phyloP scores from a whole-genome alignment of 164 flowering plant species.

The Echeveria elegans region DNA sequence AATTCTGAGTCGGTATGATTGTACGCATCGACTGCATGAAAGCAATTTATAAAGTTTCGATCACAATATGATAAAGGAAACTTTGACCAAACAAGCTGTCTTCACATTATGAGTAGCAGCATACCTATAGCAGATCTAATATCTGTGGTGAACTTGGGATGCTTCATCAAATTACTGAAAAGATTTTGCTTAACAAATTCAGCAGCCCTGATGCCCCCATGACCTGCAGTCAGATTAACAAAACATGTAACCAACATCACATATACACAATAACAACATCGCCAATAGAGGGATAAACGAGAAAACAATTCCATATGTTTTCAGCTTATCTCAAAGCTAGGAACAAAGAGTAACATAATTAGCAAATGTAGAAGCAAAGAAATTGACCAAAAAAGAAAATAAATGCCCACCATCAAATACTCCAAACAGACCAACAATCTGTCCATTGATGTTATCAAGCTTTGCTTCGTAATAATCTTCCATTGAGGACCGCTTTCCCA shows the following conservation, averaged over 20 bases:
- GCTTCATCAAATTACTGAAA: conserved; percentile 84
- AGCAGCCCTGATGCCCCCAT: conserved; percentile 97
- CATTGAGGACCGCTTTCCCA: conserved; percentile 93
- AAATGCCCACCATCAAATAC: conserved; percentile 74
- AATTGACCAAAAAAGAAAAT: background rate
- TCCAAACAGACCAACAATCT: conserved; percentile 93
- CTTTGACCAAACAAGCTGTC: background rate
- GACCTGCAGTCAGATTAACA: conserved; percentile 42
- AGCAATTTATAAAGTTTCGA: background rate
- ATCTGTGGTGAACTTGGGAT: conserved; percentile 89
- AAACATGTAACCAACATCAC: background rate
- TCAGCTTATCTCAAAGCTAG: background rate
- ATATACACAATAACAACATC: background rate
- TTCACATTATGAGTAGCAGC: conserved; percentile 5
- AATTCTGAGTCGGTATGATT: conserved; percentile 88
- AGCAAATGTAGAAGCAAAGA: background rate
- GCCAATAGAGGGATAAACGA: background rate
- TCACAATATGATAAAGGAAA: background rate
- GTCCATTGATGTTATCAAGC: conserved; percentile 87
- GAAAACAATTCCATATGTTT: background rate
- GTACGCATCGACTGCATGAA: conserved; percentile 77
- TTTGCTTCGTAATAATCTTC: conserved; percentile 94
- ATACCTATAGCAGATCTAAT: conserved; percentile 95
- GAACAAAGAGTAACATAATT: background rate
- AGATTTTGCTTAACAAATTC: conserved; percentile 93